Evolutionary conservation across 495 filamentous ascomycete species (phyloP).

Genomic region (Umbilicaria muhlenbergii): DNA sequence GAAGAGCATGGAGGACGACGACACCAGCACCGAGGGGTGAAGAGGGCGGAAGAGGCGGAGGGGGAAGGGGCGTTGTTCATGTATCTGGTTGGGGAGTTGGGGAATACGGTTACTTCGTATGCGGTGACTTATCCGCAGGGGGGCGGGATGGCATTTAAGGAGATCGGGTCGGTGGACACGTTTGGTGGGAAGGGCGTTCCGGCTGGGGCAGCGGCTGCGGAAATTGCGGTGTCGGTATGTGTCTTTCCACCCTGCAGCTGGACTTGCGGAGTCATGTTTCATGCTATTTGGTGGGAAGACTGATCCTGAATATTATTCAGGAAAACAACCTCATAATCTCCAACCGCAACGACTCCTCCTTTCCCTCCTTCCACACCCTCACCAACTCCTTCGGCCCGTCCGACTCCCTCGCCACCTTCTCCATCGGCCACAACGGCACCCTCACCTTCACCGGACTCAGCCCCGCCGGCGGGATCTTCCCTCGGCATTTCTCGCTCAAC

Average conservation of each 20-base stretch:
- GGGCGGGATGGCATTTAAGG: constrained; percentile 25
- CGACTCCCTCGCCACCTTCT: constrained; percentile 4
- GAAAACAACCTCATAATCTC: constrained; percentile 23
- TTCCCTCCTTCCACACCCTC: constrained; percentile 1
- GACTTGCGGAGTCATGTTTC: too few relatives aligned
- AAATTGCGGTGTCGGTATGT: constrained; percentile 14
- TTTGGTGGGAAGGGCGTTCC: constrained; percentile 18
- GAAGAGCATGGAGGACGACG: too few relatives aligned
- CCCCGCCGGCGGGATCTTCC: constrained; percentile 41
- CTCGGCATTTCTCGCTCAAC: constrained; percentile 53
- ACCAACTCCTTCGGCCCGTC: constrained; percentile 15
- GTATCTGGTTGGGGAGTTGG: constrained; percentile 40
- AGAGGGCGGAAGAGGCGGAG: constrained; percentile 12
- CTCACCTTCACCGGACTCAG: constrained; percentile 33
- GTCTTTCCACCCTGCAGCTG: too few relatives aligned
- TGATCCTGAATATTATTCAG: too few relatives aligned
- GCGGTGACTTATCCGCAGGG: constrained; percentile 35
- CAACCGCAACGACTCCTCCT: constrained; percentile 23
- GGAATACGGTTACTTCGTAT: constrained; percentile 40
- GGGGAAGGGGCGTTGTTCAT: neutral
- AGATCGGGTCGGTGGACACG: constrained; percentile 19
- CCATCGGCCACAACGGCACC: neutral
- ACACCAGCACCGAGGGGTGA: too few relatives aligned
- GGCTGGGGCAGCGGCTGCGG: constrained; percentile 20
- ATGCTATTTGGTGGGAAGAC: too few relatives aligned